Evolutionary conservation across 2,329 filamentous ascomycete genomes (phyloP), one percentile per base, ranked within the genome.

Genomic region (Microsporum ferrugineum): DNA sequence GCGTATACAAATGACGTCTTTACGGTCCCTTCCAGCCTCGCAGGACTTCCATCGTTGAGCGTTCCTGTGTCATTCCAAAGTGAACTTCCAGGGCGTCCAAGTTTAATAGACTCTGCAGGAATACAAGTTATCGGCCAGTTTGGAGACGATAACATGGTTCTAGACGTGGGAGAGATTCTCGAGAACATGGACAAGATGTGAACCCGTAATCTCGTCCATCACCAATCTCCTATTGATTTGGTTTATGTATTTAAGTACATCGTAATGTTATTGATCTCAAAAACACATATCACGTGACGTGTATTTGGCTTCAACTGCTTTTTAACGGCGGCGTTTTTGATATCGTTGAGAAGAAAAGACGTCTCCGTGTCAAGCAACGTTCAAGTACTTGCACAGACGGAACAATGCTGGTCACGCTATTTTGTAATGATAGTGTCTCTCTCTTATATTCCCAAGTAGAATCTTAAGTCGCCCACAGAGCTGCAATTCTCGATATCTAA

Each of bases 1-100:
- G 82, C 82, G 1, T 97, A 96, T 70, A 88, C 88, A 79, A 96
- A 94, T 69, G 94, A 99, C 75, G 87, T 97, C 1, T 92, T 97
- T 68, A 97, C 94, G 0, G 92, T 99, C 1, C 94, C 94, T 1
- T 91, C 92, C 1, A 96, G 91, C 75, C 77, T 99, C 65, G 94
- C 92, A 0, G 94, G 94, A 0, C 77, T 99, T 60, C 94, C 94
- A 2, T 89, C 91, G 8, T 82, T 96, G 58, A 96, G 88, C 66
- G 80, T 99, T 8, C 92, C 94, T 0, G 79, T 79, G 62, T 71
- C 60, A 4, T 60, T 45, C 29, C 57, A 61, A 5, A 36, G 47
- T 17, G 45, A 36, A 17, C n/a, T 61, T 34, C 17, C 29, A 2
- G 29, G 49, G 17, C 8, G 36, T 14, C 38, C 31, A 56, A 33